Evolutionary conservation across 2,329 filamentous ascomycete genomes (phyloP), one percentile per base, ranked within the genome.

Genomic region (Sordariomycetes sp.): DNA sequence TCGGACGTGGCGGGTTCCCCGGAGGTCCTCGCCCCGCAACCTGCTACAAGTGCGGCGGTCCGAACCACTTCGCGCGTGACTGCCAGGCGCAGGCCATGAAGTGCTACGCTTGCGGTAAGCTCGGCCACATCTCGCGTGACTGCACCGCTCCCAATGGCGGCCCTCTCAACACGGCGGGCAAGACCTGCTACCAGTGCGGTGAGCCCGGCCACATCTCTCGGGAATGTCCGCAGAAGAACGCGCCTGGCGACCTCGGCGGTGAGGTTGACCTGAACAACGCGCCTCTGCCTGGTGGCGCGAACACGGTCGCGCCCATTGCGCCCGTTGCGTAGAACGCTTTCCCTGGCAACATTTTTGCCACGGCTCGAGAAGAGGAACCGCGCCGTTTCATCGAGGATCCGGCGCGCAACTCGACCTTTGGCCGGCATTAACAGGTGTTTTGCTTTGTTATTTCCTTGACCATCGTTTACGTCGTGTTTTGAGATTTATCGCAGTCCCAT

Each of bases 41-140:
- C 57, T 87, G 84, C 75, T 87, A 87, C 73, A 87, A 87, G 75
- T 87, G 84, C 69, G 84, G 84, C 64, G 84, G 92, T 36, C 94
- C 94, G 60, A 99, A 99, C 80, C 94, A 99, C 76, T 99, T 95
- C 69, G 94, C 94, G 62, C 88, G 94, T 63, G 94, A 99, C 68
- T 99, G 94, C 80, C 94, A 97, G 78, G 91, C 94, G 64, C 90
- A 96, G 74, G 89, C 90, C 62, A 95, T 96, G 90, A 96, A 96
- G 78, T 96, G 91, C 80, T 96, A 96, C 68, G 91, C 91, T 63
- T 96, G 91, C 70, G 91, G 91, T 70, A 96, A 96, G 78, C 84
- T 95, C 64, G 90, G 90, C 55, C 90, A 96, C 76, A 96, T 96
- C 72, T 95, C 89, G 12, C 78, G 80, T 66, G 94, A 99, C 74